These are phyloP conservation scores for Cercospora sp. DNA, from an alignment of 2,329 filamentous ascomycete genomes.

Conservation along the genomic window DNA sequence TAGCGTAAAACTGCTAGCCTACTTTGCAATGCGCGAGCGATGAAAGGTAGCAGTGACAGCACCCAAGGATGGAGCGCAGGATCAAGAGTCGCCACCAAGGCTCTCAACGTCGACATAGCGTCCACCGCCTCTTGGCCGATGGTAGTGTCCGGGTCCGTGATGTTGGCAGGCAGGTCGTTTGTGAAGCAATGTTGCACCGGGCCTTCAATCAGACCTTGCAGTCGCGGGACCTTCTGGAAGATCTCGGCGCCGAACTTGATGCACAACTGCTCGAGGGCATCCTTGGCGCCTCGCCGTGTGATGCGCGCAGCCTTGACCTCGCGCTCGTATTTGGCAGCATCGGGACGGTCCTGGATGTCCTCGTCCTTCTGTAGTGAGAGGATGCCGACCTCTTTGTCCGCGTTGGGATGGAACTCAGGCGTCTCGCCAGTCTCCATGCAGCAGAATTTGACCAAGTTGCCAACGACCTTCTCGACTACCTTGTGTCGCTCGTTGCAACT, in stretches of 20 bases:
- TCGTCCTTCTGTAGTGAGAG: conserved; percentile 96
- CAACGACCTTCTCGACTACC: conserved; percentile 92
- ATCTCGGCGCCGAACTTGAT: conserved; percentile 74
- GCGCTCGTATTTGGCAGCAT: conserved; percentile 83
- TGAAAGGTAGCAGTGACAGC: conserved; percentile 76
- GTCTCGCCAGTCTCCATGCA: conserved; percentile 98
- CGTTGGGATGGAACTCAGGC: conserved; percentile 87
- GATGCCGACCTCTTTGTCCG: conserved; percentile 74
- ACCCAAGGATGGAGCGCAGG: conserved; percentile 74
- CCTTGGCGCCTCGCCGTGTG: conserved; percentile 88
- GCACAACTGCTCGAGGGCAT: conserved; percentile 86
- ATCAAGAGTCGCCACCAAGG: conserved; percentile 87
- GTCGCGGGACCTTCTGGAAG: conserved; percentile 79
- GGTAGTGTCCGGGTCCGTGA: conserved; percentile 69
- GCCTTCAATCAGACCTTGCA: conserved; percentile 77
- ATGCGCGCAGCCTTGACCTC: conserved; percentile 88
- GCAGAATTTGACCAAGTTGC: conserved; percentile 94
- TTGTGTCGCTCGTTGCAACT: conserved; percentile 74
- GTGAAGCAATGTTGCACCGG: conserved; percentile 76
- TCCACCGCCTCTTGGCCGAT: conserved; percentile 93
- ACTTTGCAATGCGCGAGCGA: conserved; percentile 85
- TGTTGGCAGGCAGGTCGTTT: conserved; percentile 66
- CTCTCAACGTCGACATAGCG: conserved; percentile 87
- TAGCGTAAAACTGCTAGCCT: conserved; percentile 91
- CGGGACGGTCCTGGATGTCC: conserved; percentile 87